phyloP scores from a whole-genome alignment of 78 protist species.

The Diacronema lutheri region DNA sequence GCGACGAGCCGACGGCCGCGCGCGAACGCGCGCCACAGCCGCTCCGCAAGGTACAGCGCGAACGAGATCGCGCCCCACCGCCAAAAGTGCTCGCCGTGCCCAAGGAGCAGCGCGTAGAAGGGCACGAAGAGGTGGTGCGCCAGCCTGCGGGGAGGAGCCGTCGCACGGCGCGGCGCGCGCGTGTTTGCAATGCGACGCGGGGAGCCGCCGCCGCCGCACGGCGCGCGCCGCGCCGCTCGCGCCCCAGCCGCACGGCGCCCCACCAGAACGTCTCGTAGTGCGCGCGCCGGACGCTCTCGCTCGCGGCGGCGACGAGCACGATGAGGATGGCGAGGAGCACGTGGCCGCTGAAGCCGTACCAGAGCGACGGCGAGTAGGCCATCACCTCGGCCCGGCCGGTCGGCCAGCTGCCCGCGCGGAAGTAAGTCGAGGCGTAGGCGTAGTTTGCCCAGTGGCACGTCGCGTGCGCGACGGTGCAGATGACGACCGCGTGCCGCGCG shows the following conservation, averaged over 20 bases:
- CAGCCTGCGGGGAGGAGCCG: too few species aligned
- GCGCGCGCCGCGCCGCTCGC: too few species aligned
- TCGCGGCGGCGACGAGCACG: slow-evolving; percentile 71
- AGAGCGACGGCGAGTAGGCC: too few species aligned
- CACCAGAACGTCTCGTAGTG: slow-evolving; percentile 87
- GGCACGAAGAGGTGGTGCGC: slow-evolving; percentile 83
- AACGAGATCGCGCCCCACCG: slow-evolving; percentile 74
- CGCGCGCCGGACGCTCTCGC: slow-evolving; percentile 47
- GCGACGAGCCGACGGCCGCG: not conserved
- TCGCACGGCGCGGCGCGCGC: too few species aligned
- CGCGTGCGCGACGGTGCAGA: not conserved
- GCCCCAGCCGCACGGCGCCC: too few species aligned
- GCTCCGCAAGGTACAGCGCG: slow-evolving; percentile 70
- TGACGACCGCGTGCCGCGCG: not conserved
- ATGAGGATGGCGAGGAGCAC: slow-evolving; percentile 55
- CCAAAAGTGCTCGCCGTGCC: slow-evolving; percentile 76
- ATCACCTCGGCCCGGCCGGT: too few species aligned
- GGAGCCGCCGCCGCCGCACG: too few species aligned
- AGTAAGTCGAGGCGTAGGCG: not conserved
- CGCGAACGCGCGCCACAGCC: slow-evolving; percentile 59
- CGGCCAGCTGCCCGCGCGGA: not conserved
- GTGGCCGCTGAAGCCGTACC: slow-evolving; percentile 60
- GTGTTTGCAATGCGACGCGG: too few species aligned
- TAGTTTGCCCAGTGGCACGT: not conserved
- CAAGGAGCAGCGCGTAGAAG: slow-evolving; percentile 61